Evolutionary conservation across 352 stramenopile species (phyloP), one percentile per base, ranked within the genome.

Genomic region (Pythium aristosporum): DNA sequence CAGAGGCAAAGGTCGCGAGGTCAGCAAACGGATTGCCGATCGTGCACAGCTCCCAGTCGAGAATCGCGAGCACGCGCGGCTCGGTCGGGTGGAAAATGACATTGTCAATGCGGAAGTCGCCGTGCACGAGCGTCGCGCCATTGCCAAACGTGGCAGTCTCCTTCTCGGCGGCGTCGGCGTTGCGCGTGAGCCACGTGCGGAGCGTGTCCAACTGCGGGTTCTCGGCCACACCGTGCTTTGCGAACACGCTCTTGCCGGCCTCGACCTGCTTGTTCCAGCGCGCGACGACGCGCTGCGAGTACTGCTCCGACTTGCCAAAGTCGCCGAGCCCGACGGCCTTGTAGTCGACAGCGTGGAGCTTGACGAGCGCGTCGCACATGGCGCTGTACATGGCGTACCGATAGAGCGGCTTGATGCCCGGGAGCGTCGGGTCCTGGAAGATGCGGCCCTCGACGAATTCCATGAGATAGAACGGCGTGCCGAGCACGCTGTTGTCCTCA

Each of bases 31-130:
- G 85, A 60, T 96, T 90, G 55, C 88, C 88, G 46, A 96, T 81
- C 28, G 88, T 96, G 63, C 80, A 91, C 21, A 96, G 67, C 61
- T 96, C 88, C 88, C 88, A 96, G 74, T 96, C 88, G 6, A 96
- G 66, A 44, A 96, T 85, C 9, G 85, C 88, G 10, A 95, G 23
- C 21, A 96, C 85, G 9, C 82, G 71, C 20, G 85, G 87, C 72
- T 94, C 81, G 15, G 85, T 94, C 16, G 85, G 82, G 68, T 96
- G 85, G 72, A 91, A 92, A 61, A 93, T 91, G 59, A 89, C 63
- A 65, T 96, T 96, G 67, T 96, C 88, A 25, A 96, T 81, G 43
- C 83, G 85, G 74, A 92, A 96, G 69, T 96, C 88, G 56, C 88
- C 88, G 64, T 96, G 88, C 13, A 96, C 85, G 48, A 96, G 82